These are phyloP conservation scores for Cyclotella choctawhatcheeana DNA, from an alignment of 108 stramenopile species.

Conservation along the genomic window DNA sequence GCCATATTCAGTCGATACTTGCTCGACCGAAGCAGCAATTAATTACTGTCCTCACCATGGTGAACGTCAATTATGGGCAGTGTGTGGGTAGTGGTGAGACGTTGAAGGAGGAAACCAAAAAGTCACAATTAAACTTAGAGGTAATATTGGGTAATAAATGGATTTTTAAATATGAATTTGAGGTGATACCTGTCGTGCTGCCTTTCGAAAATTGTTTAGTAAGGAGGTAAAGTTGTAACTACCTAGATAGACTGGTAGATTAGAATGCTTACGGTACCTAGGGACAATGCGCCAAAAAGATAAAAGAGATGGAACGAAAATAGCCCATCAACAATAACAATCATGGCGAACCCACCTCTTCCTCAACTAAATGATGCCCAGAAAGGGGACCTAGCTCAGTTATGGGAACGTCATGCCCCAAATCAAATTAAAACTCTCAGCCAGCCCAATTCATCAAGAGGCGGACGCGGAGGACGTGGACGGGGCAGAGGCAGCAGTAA, in stretches of 20 bases:
- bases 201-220: too few relatives aligned
- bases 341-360: not conserved
- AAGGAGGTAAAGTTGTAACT: too few relatives aligned
- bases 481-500: constrained; percentile 12
- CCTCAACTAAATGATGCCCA: constrained; percentile 47
- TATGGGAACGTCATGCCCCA: constrained; percentile 51
- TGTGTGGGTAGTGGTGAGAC: not conserved
- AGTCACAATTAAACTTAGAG: not conserved
- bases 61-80: not conserved
- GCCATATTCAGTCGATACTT: too few relatives aligned
- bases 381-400: constrained; percentile 46
- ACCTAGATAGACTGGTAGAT: too few relatives aligned
- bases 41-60: constrained; percentile 14
- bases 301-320: too few relatives aligned
- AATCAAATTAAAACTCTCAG: constrained; percentile 18
- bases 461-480: constrained; percentile 25
- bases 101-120: not conserved
- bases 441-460: not conserved
- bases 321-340: not conserved
- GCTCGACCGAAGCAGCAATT: too few relatives aligned
- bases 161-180: too few relatives aligned
- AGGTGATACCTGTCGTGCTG: too few relatives aligned
- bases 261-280: too few relatives aligned
- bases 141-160: too few relatives aligned
- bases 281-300: too few relatives aligned